A percentile compares a stretch with the other conserved stretches of the same genome.
Evolutionary conservation across 2,329 filamentous ascomycete species (phyloP).

Genomic region (Zopfia rhizophila): DNA sequence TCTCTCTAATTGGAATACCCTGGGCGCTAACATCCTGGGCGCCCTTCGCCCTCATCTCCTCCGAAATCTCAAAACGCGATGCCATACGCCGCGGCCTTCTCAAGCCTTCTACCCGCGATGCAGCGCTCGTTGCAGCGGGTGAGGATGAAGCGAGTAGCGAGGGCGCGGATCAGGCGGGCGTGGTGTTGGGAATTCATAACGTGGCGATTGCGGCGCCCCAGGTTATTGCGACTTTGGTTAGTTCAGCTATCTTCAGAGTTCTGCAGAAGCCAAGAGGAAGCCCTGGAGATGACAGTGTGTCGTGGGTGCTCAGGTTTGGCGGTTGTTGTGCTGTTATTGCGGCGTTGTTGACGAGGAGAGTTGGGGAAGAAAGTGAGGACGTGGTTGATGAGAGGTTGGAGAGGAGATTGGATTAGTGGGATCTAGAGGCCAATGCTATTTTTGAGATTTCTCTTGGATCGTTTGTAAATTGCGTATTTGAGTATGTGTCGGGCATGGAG

Average conservation of each 20-base stretch:
- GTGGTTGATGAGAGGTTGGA: too few relatives aligned
- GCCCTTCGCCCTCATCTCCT: constrained; percentile 93
- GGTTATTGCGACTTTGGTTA: constrained; percentile 86
- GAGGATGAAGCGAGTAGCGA: constrained; percentile 66
- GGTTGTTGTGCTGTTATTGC: constrained; percentile 81
- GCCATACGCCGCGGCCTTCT: constrained; percentile 67
- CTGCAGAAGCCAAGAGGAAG: constrained; percentile 88
- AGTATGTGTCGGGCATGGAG: too few relatives aligned
- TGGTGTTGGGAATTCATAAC: constrained; percentile 95
- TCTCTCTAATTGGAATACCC: constrained; percentile 85
- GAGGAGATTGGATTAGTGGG: too few relatives aligned
- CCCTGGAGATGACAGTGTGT: constrained; percentile 86
- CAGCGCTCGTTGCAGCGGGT: constrained; percentile 52
- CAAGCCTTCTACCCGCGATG: constrained; percentile 49
- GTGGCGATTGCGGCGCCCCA: constrained; percentile 93
- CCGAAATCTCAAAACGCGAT: constrained; percentile 87
- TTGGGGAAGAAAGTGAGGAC: constrained; percentile 68
- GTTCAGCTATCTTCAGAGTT: constrained; percentile 83
- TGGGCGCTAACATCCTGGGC: constrained; percentile 97
- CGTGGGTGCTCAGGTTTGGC: constrained; percentile 85
- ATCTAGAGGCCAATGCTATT: too few relatives aligned
- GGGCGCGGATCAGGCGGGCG: constrained; percentile 80
- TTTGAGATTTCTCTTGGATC: too few relatives aligned
- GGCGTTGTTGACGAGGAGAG: constrained; percentile 75
- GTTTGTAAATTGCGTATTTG: too few relatives aligned